A percentile compares a stretch with the other conserved stretches of the same genome.
Evolutionary conservation across 371 early-diverging fungal species (phyloP).

Genomic region (Mortierella sp.): DNA sequence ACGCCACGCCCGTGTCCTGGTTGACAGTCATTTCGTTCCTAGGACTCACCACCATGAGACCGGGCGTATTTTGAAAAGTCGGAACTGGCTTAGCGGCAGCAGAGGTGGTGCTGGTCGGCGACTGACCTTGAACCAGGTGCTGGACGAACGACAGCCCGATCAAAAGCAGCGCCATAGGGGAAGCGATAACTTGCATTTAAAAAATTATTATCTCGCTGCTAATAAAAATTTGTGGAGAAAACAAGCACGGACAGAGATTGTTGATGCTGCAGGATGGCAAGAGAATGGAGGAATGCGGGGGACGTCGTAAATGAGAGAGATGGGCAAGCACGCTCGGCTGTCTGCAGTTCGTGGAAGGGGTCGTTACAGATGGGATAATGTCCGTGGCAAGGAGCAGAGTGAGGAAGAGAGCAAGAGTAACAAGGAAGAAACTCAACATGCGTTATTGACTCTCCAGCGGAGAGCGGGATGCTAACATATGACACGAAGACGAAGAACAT

Average conservation of each 20-base stretch:
- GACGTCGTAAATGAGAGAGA: too few species aligned
- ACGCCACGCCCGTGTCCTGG: background rate
- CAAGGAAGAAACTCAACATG: background rate
- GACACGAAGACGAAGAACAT: too few species aligned
- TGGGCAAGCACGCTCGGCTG: background rate
- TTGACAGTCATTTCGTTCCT: constrained; percentile 1
- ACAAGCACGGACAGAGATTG: background rate
- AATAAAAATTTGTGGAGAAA: background rate
- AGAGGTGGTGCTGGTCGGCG: background rate
- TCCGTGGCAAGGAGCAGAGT: background rate
- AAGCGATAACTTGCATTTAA: background rate
- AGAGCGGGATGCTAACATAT: too few species aligned
- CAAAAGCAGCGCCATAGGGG: background rate
- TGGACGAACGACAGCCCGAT: background rate
- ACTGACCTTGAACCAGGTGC: background rate
- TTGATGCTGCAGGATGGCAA: background rate
- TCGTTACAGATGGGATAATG: background rate
- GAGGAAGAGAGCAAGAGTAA: background rate
- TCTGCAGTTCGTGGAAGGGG: background rate
- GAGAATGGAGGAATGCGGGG: background rate
- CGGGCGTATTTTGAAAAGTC: constrained; percentile 11
- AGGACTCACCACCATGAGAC: background rate
- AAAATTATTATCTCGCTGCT: background rate
- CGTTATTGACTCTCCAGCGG: too few species aligned
- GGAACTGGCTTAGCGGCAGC: background rate